phyloP scores from a whole-genome alignment of 768 basidiomycete species.

The Leccinellum rugosiceps region DNA sequence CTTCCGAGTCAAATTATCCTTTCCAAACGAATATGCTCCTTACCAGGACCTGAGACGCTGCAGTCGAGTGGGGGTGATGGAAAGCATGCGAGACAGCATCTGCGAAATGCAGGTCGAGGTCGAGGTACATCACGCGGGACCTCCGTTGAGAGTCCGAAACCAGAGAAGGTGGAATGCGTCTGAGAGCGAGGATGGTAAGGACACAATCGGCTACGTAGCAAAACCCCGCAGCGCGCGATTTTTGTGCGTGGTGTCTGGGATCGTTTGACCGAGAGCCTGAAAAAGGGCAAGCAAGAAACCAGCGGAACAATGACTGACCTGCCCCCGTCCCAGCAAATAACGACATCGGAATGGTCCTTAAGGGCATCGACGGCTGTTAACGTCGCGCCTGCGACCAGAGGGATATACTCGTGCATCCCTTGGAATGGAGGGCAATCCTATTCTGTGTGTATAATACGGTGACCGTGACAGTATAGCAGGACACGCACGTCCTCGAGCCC shows the following conservation, averaged over 20 bases:
- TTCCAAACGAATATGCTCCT: slow-evolving; percentile 7
- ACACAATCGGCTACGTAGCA: slow-evolving; percentile 94
- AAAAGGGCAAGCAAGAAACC: neutral
- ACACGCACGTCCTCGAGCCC: slow-evolving; percentile 57
- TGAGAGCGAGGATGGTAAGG: slow-evolving; percentile 73
- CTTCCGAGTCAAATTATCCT: neutral
- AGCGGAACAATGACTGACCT: slow-evolving; percentile 39
- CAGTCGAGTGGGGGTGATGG: slow-evolving; percentile 36
- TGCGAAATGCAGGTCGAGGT: slow-evolving; percentile 89
- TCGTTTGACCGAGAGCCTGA: neutral
- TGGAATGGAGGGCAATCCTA: slow-evolving; percentile 85
- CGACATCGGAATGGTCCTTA: slow-evolving; percentile 48
- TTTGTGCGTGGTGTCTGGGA: slow-evolving; percentile 77
- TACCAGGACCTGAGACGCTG: slow-evolving; percentile 47
- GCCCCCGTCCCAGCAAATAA: slow-evolving; percentile 92
- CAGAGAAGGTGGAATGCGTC: slow-evolving; percentile 32
- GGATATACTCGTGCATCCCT: slow-evolving; percentile 65
- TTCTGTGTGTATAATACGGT: slow-evolving; percentile 1
- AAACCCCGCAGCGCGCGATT: slow-evolving; percentile 78
- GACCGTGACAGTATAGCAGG: neutral
- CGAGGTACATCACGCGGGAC: slow-evolving; percentile 82
- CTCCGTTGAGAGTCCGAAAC: slow-evolving; percentile 29
- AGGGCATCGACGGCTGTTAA: slow-evolving; percentile 70
- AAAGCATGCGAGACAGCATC: slow-evolving; percentile 86
- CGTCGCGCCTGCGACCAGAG: slow-evolving; percentile 71